A percentile compares a stretch with the other conserved stretches of the same genome.
phyloP scores from a whole-genome alignment of 1,284 basidiomycete genomes.

The Tetrapyrgos nigripes region DNA sequence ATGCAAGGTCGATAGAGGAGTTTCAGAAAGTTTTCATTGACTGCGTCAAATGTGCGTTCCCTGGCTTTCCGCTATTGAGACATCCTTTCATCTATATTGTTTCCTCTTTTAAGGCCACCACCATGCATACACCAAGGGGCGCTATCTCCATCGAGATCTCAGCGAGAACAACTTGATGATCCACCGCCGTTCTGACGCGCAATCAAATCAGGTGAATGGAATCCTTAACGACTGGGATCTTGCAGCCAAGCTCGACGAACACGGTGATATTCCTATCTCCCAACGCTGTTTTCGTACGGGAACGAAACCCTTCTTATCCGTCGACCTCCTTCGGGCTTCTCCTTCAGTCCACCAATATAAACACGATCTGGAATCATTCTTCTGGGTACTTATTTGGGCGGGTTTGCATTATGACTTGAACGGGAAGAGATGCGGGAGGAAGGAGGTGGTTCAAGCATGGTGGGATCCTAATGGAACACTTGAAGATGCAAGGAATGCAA shows the following conservation, averaged over 20 bases:
- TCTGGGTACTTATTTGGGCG: not conserved
- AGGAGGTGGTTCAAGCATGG: not conserved
- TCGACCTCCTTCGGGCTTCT: not conserved
- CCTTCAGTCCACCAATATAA: not conserved
- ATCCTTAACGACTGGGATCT: conserved; percentile 4
- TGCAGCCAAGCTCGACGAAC: not conserved
- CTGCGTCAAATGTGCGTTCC: conserved; percentile 22
- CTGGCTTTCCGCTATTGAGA: not conserved
- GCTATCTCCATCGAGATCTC: conserved; percentile 23
- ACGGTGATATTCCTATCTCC: not conserved
- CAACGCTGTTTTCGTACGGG: not conserved
- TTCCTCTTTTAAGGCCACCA: conserved; percentile 19
- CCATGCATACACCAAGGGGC: conserved; percentile 17
- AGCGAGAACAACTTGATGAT: conserved; percentile 22
- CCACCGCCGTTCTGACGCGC: not conserved
- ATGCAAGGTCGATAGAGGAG: conserved; percentile 19
- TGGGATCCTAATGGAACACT: not conserved
- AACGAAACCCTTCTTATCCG: not conserved
- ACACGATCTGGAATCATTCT: conserved; percentile 7
- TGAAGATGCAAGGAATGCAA: not conserved
- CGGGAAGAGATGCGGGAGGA: not conserved
- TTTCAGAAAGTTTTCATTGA: conserved; percentile 26
- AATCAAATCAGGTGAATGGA: not conserved
- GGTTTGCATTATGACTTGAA: not conserved
- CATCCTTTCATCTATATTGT: not conserved